phyloP scores from a whole-genome alignment of 78 protist genomes.

The Bigelowiella natans region DNA sequence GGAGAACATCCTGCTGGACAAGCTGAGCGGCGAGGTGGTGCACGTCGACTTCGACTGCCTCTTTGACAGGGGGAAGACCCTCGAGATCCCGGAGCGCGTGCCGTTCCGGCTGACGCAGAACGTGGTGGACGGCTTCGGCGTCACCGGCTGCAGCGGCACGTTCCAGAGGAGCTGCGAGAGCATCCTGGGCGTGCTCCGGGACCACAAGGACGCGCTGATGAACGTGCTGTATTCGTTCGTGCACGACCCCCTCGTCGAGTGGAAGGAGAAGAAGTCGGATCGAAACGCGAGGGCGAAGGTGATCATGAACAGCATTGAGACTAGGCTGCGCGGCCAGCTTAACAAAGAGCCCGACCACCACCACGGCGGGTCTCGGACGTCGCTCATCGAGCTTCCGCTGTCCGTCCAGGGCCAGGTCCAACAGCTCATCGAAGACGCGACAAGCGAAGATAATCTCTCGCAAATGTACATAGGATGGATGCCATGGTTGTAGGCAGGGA shows the following conservation, averaged over 20 bases:
- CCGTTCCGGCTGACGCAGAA: neutral
- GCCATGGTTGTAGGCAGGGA: neutral
- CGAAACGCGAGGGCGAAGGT: neutral
- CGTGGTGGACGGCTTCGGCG: neutral
- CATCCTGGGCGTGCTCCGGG: neutral
- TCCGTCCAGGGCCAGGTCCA: neutral
- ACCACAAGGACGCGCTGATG: neutral
- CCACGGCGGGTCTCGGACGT: no score
- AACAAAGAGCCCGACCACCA: no score
- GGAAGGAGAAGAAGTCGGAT: neutral
- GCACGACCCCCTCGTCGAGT: slow-evolving; percentile 11
- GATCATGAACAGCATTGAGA: neutral
- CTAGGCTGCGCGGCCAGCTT: neutral
- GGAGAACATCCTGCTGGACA: neutral
- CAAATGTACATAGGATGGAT: slow-evolving; percentile 4
- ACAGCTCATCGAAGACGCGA: neutral
- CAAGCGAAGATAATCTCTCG: neutral
- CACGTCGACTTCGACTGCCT: neutral
- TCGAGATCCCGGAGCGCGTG: slow-evolving; percentile 4
- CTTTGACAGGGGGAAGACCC: neutral
- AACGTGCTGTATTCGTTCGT: neutral
- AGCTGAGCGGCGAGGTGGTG: neutral
- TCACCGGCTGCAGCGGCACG: neutral
- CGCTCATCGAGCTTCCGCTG: neutral
- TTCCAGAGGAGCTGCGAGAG: neutral